phyloP scores from a whole-genome alignment of 768 basidiomycete genomes.

The Suillus lakei region DNA sequence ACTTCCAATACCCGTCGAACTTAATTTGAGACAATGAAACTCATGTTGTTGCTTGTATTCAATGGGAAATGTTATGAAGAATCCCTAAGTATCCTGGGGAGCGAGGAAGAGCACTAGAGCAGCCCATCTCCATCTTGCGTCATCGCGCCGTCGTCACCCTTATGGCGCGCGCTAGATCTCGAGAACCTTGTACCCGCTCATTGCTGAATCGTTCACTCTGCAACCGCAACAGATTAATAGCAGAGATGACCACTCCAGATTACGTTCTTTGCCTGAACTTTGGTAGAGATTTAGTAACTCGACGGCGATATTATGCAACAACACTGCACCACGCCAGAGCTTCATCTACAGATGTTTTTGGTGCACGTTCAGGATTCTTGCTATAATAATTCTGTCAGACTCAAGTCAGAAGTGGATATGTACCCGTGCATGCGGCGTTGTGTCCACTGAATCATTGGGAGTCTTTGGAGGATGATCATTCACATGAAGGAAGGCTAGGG shows the following conservation, averaged over 20 bases:
- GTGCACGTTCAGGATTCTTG: too few species aligned
- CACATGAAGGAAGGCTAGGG: neutral
- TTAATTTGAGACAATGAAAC: slow-evolving; percentile 48
- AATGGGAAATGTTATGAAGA: too few species aligned
- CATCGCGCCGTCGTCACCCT: neutral
- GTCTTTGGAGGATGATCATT: neutral
- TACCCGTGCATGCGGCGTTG: too few species aligned
- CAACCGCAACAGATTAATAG: too few species aligned
- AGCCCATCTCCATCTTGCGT: neutral
- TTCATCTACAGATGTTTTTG: too few species aligned
- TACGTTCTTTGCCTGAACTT: neutral
- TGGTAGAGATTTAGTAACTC: neutral
- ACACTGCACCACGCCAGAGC: neutral
- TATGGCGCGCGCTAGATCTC: neutral
- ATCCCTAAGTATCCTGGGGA: neutral
- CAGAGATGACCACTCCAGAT: too few species aligned
- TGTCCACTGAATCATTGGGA: neutral
- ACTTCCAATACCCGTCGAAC: slow-evolving; percentile 89
- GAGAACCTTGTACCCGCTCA: neutral
- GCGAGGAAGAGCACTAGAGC: neutral
- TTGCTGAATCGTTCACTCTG: too few species aligned
- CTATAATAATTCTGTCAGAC: too few species aligned
- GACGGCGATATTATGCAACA: neutral
- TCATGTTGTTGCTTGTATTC: neutral
- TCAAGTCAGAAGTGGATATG: neutral